Evolutionary conservation across 2,329 filamentous ascomycete species (phyloP).

Genomic region (Domatiomyces catenatus): DNA sequence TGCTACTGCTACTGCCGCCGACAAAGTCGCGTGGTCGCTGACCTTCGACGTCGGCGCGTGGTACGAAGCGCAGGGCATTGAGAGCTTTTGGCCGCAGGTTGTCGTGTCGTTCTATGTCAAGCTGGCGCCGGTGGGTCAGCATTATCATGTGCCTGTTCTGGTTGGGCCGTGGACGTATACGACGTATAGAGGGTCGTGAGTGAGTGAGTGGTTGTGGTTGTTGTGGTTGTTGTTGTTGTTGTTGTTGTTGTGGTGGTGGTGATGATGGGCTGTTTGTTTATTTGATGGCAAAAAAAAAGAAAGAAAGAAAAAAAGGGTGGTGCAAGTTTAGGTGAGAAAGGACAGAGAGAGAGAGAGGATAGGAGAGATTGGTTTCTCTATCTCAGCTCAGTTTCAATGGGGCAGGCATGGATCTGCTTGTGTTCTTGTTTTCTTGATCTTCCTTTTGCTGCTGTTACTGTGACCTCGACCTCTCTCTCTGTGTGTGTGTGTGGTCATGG

Average conservation of each 20-base stretch:
- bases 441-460: too few species aligned
- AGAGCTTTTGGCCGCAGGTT: conserved; percentile 37
- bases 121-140: conserved; percentile 28
- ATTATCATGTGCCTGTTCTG: conserved; percentile 37
- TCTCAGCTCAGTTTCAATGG: too few species aligned
- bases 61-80: conserved; percentile 32
- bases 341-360: too few species aligned
- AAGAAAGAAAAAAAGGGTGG: too few species aligned
- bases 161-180: conserved; percentile 37
- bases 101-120: conserved; percentile 36
- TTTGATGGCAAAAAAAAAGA: too few species aligned
- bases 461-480: too few species aligned
- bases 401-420: too few species aligned
- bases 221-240: background rate
- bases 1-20: conserved; percentile 11
- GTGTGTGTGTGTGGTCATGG: too few species aligned
- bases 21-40: conserved; percentile 32
- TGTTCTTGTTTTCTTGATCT: too few species aligned
- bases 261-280: too few species aligned
- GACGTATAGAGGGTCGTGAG: conserved; percentile 34
- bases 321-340: too few species aligned
- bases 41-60: conserved; percentile 32
- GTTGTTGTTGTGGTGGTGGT: background rate
- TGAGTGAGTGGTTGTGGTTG: background rate
- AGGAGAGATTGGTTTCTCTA: too few species aligned